These are phyloP conservation scores for Purpureocillium lavendulum DNA, from an alignment of 2,329 filamentous ascomycete genomes.

Conservation along the genomic window DNA sequence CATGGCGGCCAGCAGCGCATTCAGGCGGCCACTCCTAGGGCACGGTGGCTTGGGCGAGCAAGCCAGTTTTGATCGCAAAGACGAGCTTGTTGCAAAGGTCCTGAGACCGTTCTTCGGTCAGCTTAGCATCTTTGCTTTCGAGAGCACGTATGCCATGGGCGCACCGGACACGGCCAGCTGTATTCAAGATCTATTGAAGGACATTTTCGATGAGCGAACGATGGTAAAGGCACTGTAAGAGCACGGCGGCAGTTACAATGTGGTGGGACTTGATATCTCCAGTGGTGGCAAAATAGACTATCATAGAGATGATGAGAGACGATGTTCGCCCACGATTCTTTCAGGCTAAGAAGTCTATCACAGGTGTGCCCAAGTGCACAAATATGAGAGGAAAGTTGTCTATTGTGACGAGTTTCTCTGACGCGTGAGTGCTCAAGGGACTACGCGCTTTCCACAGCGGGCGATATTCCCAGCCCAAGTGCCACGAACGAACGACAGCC, in stretches of 20 bases:
- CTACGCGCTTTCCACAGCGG: no score
- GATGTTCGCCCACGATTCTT: no score
- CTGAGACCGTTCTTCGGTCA: constrained; percentile 84
- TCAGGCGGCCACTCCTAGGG: constrained; percentile 41
- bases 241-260: constrained; percentile 8
- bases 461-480: no score
- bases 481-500: no score
- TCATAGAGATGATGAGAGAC: no score
- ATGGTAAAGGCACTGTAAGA: constrained; percentile 50
- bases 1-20: constrained; percentile 23
- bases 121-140: constrained; percentile 87
- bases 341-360: no score
- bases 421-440: no score
- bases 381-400: no score
- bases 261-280: no score
- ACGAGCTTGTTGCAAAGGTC: constrained; percentile 67
- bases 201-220: constrained; percentile 72
- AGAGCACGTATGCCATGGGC: constrained; percentile 83
- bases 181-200: constrained; percentile 54
- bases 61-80: constrained; percentile 48
- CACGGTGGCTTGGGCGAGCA: constrained; percentile 46
- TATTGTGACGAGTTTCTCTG: no score
- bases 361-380: no score
- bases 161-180: constrained; percentile 58
- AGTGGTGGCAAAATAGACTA: no score